Evolutionary conservation across 768 basidiomycete genomes (phyloP).

Genomic region (Kwoniella europaea): DNA sequence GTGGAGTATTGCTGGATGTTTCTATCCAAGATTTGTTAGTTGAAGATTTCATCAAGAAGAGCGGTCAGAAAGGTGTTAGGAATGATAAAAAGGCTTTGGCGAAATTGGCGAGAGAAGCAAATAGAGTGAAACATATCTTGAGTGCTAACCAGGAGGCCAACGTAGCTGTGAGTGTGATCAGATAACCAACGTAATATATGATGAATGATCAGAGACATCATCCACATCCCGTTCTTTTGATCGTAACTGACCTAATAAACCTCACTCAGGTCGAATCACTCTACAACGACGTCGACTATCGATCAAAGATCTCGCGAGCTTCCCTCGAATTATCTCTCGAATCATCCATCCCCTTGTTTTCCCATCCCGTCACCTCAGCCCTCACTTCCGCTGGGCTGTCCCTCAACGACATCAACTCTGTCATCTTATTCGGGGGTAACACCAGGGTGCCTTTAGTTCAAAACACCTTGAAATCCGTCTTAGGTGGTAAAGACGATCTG

Average conservation of each 20-base stretch:
- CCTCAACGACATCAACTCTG: slow-evolving; percentile 62
- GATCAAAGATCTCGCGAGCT: slow-evolving; percentile 73
- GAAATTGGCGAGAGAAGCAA: slow-evolving; percentile 92
- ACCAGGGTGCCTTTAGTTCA: slow-evolving; percentile 93
- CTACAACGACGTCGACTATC: slow-evolving; percentile 89
- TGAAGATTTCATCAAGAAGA: slow-evolving; percentile 69
- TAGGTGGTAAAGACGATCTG: slow-evolving; percentile 80
- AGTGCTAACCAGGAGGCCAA: slow-evolving; percentile 86
- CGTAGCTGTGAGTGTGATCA: slow-evolving; percentile 66
- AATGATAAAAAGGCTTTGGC: slow-evolving; percentile 83
- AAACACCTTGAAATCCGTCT: slow-evolving; percentile 72
- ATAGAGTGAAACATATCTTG: slow-evolving; percentile 84
- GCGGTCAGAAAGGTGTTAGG: slow-evolving; percentile 63
- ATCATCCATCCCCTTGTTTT: slow-evolving; percentile 27
- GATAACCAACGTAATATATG: too few species aligned
- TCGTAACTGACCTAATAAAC: not conserved
- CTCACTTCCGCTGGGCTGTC: slow-evolving; percentile 29
- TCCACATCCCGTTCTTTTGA: too few species aligned
- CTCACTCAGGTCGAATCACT: slow-evolving; percentile 75
- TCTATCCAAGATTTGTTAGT: slow-evolving; percentile 79
- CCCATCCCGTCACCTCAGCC: slow-evolving; percentile 39
- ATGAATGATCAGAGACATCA: too few species aligned
- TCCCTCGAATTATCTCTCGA: slow-evolving; percentile 70
- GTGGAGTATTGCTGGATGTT: slow-evolving; percentile 84
- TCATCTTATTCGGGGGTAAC: slow-evolving; percentile 90